Base-by-base conservation (phyloP, 805 yeast genomes). In the Lachancea sp. region DNA sequence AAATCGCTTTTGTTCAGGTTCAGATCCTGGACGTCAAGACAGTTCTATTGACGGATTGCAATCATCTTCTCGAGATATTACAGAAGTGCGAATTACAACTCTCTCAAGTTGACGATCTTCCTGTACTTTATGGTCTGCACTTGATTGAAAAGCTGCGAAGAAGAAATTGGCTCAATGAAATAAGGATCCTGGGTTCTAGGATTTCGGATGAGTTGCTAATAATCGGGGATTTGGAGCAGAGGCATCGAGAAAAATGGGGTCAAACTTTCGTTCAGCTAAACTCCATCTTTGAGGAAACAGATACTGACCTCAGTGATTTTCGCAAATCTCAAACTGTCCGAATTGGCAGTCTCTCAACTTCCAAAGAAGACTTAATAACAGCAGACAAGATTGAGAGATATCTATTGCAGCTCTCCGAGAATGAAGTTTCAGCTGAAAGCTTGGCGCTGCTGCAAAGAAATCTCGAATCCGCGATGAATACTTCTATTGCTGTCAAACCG, bases 111-210 rank as follows among this genome's bases (percentile, higher is more conserved):
- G 70, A 77, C 12, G 93, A 85, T 58, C 57, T 85, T 22, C 95
- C 95, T 0, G 58, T 84, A 11, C 62, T 84, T 1, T 82, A 84
- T 58, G 93, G 93, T 1, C 67, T 82, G n/a, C 74, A 78, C 60
- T 49, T 82, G 2, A 71, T 84, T 38, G 90, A 85, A 51, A 70
- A 67, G 37, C 65, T 82, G 41, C 68, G 87, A 41, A 76, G 83
- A 52, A 65, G 67, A 38, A 77, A 76, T 51, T 82, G 88, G 85
- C 32, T 45, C 19, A 26, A 46, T 12, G 53, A 62, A 31, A 44
- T 65, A n/a, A 55, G 58, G 31, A 25, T 41, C 11, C 47, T 57
- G 15, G 51, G 58, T 1, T 41, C 55, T 27, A 72, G 70, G 42
- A 63, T 79, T 0, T 70, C 79, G 22, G 89, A 81, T 52, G 79